A percentile compares a stretch with the other conserved stretches of the same genome.
Evolutionary conservation across 2,329 filamentous ascomycete genomes (phyloP).

Genomic region (Fusarium vanettenii): DNA sequence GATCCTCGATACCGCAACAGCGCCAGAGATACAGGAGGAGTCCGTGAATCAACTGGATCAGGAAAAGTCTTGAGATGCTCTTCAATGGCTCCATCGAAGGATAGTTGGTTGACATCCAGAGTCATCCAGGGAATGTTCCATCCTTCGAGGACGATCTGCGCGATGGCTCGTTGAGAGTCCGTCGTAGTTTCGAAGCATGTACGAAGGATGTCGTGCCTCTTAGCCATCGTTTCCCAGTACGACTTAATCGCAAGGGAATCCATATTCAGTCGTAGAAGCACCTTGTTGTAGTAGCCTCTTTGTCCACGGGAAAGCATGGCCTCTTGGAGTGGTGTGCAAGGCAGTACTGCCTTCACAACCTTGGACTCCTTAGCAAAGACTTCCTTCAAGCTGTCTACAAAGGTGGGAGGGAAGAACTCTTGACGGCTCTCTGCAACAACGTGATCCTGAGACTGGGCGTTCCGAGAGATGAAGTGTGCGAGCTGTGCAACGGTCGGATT

Average conservation of each 20-base stretch:
- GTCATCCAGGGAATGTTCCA: constrained; percentile 56
- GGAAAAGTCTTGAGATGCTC: constrained; percentile 55
- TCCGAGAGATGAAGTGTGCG: constrained; percentile 47
- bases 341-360: constrained; percentile 69
- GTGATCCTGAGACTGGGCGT: not conserved
- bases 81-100: constrained; percentile 52
- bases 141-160: constrained; percentile 74
- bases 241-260: constrained; percentile 61
- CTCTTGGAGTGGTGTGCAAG: constrained; percentile 89
- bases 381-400: constrained; percentile 43
- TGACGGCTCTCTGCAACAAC: not conserved
- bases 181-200: constrained; percentile 80
- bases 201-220: constrained; percentile 79
- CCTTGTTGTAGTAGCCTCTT: constrained; percentile 77
- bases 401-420: constrained; percentile 43
- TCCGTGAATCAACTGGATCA: constrained; percentile 56
- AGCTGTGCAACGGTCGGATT: constrained; percentile 75
- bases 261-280: constrained; percentile 70
- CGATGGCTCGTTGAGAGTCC: constrained; percentile 70
- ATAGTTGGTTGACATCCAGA: constrained; percentile 45
- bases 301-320: constrained; percentile 76
- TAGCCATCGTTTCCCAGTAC: constrained; percentile 72
- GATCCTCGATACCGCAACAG: constrained; percentile 49
- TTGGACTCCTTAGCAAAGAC: constrained; percentile 48
- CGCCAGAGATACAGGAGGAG: constrained; percentile 59